Base-by-base conservation (phyloP, 352 stramenopile genomes). In the Globisporangium spiculum region DNA sequence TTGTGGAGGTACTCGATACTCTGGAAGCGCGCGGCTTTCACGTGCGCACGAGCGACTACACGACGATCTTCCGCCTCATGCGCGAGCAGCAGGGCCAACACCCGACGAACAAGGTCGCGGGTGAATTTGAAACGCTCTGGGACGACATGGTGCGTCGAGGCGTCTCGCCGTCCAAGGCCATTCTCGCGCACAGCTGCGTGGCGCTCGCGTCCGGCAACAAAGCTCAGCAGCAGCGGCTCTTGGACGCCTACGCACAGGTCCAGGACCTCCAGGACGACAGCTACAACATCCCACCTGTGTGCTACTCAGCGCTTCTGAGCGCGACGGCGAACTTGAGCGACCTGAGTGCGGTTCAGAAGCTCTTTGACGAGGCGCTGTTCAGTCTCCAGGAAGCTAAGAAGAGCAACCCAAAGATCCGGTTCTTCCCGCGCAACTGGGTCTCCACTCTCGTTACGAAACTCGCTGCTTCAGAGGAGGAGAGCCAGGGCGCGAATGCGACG, bases 11-110 rank as follows among this genome's bases (percentile, higher is more conserved):
- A 38, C 36, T 89, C 2, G 72, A 88, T 36, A 61, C 72, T 10
- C 67, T 81, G 16, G 63, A 79, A 18, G 68, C 68, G 2, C 38
- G 70, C 48, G 72, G 70, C 44, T 75, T 88, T 46, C 65, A 55
- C 9, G n/a, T 83, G 27, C 65, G 75, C 59, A 53, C 62, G 41
- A 65, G 60, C 3, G 70, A 87, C 58, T 89, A 87, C 58, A 63
- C 76, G 12, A 72, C 64, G 0, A 58, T 91, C 6, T 75, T 87
- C 44, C 70, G 67, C 24, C 52, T 68, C 48, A 91, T 91, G 79
- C 69, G 71, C 56, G 77, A 79, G 41, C 55, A 72, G 14, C 54
- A 46, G 27, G 10, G 7, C 54, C 27, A 38, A 6, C n/a, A 60
- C 18, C 22, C 65, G 0, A 22, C 67, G 44, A 87, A 78, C 69